Conservation (phyloP, 768 basidiomycete species). For the Xerocomus spinulosus region DNA sequence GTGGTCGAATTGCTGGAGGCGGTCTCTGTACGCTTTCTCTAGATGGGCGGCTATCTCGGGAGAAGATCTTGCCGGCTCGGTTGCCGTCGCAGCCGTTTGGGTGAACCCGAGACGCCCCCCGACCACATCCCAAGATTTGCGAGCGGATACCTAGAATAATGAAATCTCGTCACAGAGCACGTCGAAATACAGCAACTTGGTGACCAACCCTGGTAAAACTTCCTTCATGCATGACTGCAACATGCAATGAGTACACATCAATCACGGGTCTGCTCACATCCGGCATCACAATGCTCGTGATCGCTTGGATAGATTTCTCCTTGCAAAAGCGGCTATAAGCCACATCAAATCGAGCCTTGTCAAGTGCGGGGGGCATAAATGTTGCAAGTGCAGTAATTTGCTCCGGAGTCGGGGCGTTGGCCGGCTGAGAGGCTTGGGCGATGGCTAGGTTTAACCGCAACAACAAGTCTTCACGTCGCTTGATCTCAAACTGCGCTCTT, state of each 20-base stretch:
- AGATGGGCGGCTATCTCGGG: constrained; percentile 24
- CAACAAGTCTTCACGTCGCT: constrained; percentile 27
- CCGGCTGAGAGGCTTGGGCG: constrained; percentile 14
- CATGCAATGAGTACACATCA: constrained; percentile 29
- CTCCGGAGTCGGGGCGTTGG: constrained; percentile 12
- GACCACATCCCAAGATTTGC: constrained; percentile 27
- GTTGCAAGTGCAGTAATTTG: constrained; percentile 25
- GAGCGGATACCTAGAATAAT: constrained; percentile 19
- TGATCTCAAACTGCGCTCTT: constrained; percentile 28
- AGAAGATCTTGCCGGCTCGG: constrained; percentile 23
- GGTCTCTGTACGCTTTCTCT: constrained; percentile 26
- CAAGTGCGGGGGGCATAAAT: constrained; percentile 28
- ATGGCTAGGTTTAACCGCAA: constrained; percentile 28
- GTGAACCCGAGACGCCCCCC: constrained; percentile 26
- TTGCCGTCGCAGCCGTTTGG: constrained; percentile 18
- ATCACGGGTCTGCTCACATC: constrained; percentile 23
- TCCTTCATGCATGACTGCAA: constrained; percentile 32
- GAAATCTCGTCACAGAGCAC: background rate
- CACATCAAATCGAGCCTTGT: constrained; percentile 25
- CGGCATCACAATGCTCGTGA: constrained; percentile 28
- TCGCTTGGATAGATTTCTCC: constrained; percentile 23
- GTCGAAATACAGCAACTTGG: constrained; percentile 1
- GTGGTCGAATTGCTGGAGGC: constrained; percentile 31
- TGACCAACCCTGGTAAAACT: constrained; percentile 25
- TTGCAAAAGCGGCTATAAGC: constrained; percentile 28